phyloP scores from a whole-genome alignment of 169 alveolate species.

The Cryptosporidium ubiquitum region DNA sequence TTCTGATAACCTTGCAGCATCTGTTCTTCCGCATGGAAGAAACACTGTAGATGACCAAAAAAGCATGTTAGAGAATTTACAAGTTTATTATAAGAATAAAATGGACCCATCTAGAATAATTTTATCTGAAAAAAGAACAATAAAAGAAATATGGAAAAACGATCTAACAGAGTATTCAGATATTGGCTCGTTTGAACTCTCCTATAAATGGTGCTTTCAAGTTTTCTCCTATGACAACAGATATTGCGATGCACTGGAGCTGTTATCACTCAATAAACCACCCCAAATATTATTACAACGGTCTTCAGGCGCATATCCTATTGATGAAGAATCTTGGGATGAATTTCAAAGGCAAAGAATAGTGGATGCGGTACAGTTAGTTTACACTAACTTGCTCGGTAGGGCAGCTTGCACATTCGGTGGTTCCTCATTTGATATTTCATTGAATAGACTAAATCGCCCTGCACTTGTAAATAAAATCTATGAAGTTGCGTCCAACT shows the following conservation, averaged over 20 bases:
- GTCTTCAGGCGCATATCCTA: conserved; percentile 73
- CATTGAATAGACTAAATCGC: conserved; percentile 12
- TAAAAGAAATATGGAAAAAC: conserved; percentile 41
- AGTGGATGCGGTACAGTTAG: conserved; percentile 51
- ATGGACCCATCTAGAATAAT: conserved; percentile 26
- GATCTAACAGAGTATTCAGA: conserved; percentile 22
- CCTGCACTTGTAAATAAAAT: conserved; percentile 31
- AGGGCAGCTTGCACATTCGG: conserved; percentile 52
- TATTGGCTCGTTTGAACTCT: background rate
- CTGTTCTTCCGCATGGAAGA: conserved; percentile 74
- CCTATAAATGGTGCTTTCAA: conserved; percentile 49
- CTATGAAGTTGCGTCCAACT: conserved; percentile 62
- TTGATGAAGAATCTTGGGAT: conserved; percentile 75
- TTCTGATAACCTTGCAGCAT: conserved; percentile 21
- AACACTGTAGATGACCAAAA: conserved; percentile 73
- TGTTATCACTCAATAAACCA: conserved; percentile 42
- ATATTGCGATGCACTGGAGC: conserved; percentile 55
- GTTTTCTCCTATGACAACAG: conserved; percentile 31
- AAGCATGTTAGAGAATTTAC: conserved; percentile 63
- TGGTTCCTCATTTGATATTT: conserved; percentile 27
- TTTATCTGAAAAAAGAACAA: background rate
- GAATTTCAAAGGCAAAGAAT: conserved; percentile 70
- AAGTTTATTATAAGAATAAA: conserved; percentile 38
- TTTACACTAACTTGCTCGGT: conserved; percentile 41
- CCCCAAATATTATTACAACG: conserved; percentile 46